Percentiles rank a stretch among this genome's conserved stretches.
Evolutionary conservation across 352 stramenopile genomes (phyloP).

Genomic region (Peronospora farinosa): DNA sequence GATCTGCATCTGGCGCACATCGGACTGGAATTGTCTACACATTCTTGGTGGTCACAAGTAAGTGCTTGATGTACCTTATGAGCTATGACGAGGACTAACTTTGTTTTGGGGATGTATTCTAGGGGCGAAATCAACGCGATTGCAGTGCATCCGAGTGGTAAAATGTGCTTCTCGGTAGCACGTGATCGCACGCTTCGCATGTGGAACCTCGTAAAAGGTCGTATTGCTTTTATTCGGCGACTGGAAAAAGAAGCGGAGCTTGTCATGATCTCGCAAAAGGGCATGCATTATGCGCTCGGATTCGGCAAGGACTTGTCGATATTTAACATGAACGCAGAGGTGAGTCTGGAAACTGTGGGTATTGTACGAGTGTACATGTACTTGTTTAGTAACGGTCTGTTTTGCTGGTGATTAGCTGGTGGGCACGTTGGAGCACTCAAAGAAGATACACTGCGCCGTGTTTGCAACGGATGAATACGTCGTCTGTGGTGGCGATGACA

Average conservation of each 20-base stretch:
- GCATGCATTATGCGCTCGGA: conserved; percentile 59
- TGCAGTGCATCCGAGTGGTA: conserved; percentile 83
- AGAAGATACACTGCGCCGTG: conserved; percentile 69
- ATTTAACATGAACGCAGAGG: conserved; percentile 77
- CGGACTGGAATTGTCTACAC: conserved; percentile 86
- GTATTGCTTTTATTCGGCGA: conserved; percentile 82
- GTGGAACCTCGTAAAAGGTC: conserved; percentile 88
- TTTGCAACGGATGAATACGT: conserved; percentile 74
- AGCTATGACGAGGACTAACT: not conserved
- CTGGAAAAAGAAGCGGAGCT: conserved; percentile 75
- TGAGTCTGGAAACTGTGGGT: conserved; percentile 7
- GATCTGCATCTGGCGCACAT: conserved; percentile 87
- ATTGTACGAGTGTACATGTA: not conserved
- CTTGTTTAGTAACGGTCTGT: not conserved
- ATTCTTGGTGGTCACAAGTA: conserved; percentile 86
- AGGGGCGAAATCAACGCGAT: conserved; percentile 80
- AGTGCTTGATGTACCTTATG: conserved; percentile 6
- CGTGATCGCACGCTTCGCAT: conserved; percentile 81
- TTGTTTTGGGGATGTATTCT: not conserved
- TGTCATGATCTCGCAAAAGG: conserved; percentile 72
- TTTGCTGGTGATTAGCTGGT: conserved; percentile 34
- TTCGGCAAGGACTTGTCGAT: conserved; percentile 72
- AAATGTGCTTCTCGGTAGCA: conserved; percentile 81
- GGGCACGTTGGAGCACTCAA: conserved; percentile 56
- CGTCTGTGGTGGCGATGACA: conserved; percentile 73